phyloP scores from a whole-genome alignment of 768 basidiomycete species.

The Tricholoma saponaceum region DNA sequence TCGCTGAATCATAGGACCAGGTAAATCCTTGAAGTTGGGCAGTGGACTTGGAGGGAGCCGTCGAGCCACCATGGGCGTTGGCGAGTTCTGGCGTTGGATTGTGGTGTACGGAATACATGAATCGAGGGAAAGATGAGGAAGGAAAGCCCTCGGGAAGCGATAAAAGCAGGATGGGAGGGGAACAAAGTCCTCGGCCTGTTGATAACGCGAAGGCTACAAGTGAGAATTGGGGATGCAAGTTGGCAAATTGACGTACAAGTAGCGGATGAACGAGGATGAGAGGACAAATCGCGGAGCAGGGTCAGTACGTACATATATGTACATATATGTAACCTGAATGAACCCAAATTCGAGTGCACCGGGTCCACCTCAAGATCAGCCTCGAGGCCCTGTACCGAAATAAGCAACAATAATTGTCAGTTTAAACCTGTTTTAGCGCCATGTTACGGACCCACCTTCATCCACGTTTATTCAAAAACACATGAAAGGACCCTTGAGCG shows the following conservation, averaged over 20 bases:
- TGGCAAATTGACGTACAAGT: background rate
- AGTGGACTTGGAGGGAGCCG: background rate
- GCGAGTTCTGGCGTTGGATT: background rate
- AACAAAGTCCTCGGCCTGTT: background rate
- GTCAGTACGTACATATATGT: slow-evolving; percentile 3
- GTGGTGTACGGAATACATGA: background rate
- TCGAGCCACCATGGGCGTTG: background rate
- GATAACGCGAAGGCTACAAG: background rate
- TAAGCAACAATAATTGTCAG: background rate
- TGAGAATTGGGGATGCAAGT: background rate
- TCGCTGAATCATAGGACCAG: background rate
- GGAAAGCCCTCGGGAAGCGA: background rate
- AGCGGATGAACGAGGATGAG: slow-evolving; percentile 1
- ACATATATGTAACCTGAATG: background rate
- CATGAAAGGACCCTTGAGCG: background rate
- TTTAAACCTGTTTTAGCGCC: background rate
- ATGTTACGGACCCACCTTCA: background rate
- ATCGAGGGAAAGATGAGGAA: background rate
- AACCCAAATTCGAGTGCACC: background rate
- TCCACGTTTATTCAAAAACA: background rate
- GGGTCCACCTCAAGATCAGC: slow-evolving; percentile 1
- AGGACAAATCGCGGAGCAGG: slow-evolving; percentile 1
- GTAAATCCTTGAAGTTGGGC: background rate
- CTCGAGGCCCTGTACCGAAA: slow-evolving; percentile 3
- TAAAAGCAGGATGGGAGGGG: background rate